Base-by-base conservation (phyloP, 441 rosid genomes). In the Populus hybrid region DNA sequence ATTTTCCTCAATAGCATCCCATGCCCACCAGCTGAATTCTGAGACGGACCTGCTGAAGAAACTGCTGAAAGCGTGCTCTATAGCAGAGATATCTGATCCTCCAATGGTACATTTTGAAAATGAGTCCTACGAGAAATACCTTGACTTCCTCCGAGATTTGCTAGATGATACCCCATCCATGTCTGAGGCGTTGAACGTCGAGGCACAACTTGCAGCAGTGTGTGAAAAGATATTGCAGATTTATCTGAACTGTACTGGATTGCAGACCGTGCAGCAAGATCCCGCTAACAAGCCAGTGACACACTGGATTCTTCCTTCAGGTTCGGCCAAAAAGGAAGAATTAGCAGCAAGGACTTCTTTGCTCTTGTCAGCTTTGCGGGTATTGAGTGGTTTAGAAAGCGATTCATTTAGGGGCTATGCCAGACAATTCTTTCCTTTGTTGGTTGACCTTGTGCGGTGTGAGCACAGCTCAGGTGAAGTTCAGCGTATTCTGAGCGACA, bases 401-500 rank as follows among this genome's bases (percentile, higher is more conserved):
- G 89, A 87, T 61, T 84, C 90, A 6, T 94, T 91, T 76, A 85
- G 78, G 84, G 91, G 85, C 86, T 84, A 87, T 40, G 83, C 86
- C 12, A 76, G 88, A 1, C 85, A 69, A 69, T 84, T 91, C 68
- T 96, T 93, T 79, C 99, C 92, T 9, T 78, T 90, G 88, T 83
- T 95, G 90, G 93, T 93, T 66, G 94, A 93, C 71, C 94, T 95
- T 59, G 92, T 93, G 80, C 82, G 85, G 79, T 87, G 96, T 68
- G 99, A 95, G 90, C 99, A 95, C 83, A 81, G 91, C 87, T 90
- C 97, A 1, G 84, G 91, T 66, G 96, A 95, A 82, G 93, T 95
- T 71, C 96, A 90, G 82, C 77, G 26, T 59, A 85, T 89, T 76
- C 84, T 95, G 14, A 86, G 94, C 81, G 81, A 86, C 78, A 83